phyloP scores from a whole-genome alignment of 129 eudicot genomes.

The Artemisia annua region DNA sequence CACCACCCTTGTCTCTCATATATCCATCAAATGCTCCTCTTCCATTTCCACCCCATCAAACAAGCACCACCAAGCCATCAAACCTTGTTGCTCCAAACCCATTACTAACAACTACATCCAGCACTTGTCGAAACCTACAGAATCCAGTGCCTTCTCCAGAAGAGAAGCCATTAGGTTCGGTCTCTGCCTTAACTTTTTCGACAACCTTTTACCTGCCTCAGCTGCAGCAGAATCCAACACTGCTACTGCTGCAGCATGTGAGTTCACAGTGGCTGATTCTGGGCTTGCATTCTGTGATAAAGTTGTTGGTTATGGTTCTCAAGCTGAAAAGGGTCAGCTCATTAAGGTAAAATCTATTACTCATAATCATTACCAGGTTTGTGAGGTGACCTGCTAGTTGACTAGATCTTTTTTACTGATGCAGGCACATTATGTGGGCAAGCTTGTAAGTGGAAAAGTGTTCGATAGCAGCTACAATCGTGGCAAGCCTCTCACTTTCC shows the following conservation, averaged over 20 bases:
- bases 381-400: slow-evolving; percentile 3
- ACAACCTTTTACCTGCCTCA: slow-evolving; percentile 31
- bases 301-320: slow-evolving; percentile 64
- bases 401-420: not conserved
- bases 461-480: slow-evolving; percentile 97
- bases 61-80: slow-evolving; percentile 14
- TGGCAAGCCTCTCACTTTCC: slow-evolving; percentile 91
- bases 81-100: not conserved
- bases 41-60: slow-evolving; percentile 3
- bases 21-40: slow-evolving; percentile 24
- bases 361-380: not conserved
- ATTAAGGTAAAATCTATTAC: slow-evolving; percentile 49
- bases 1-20: slow-evolving; percentile 30
- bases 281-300: slow-evolving; percentile 82
- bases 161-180: slow-evolving; percentile 61
- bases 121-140: slow-evolving; percentile 8
- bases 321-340: slow-evolving; percentile 68
- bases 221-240: slow-evolving; percentile 32
- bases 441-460: slow-evolving; percentile 73
- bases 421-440: slow-evolving; percentile 95
- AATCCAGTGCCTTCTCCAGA: slow-evolving; percentile 38
- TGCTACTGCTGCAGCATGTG: slow-evolving; percentile 43
- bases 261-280: slow-evolving; percentile 58
- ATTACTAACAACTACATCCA: not conserved
- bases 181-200: slow-evolving; percentile 38